Evolutionary conservation across 164 flowering plant genomes (phyloP), one percentile per base, ranked within the genome.

Genomic region (Nymphaea thermarum): DNA sequence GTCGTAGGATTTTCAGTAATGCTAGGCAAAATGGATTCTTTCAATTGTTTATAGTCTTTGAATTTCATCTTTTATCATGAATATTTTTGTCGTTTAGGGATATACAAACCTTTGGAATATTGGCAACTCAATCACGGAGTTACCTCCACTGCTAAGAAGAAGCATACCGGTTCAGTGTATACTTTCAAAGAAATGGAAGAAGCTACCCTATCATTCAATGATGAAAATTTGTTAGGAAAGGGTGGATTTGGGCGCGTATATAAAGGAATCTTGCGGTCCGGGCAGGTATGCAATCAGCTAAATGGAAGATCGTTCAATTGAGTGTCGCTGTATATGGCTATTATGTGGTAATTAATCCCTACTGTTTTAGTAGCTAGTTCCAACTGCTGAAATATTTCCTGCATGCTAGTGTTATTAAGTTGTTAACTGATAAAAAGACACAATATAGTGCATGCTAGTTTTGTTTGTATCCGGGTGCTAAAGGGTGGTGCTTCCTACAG

Each of bases 221-320:
- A 94, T 6, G 84, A 78, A 8, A 90, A 91, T 70, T 65, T 91
- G 67, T 79, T 94, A 0, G 99, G 99, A 0, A 91, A 91, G 77
- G 99, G 96, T 66, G 99, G 99, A 43, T 94, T 94, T 67, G 99
- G 98, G 17, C 78, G 84, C 64, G 99, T 94, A 25, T 95, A 92
- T 74, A 84, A 70, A 75, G 99, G 98, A 62, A 80, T 73, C 71
- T 84, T 95, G 66, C 81, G 81, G 63, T 84, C 98, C 44, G 98
- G 98, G 71, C 91, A 95, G 99, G 99, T 95, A 80, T 65, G 70
- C 45, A 12, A 7, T 4, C 55, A 47, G 12, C 55, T 47, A 47
- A 47, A 7, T 47, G 12, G 55, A 6, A 47, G 55, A 47, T 47
- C 36, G 36, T 25, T 25, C 36, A 25, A 25, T 25, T 25, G 36